Percentiles rank a stretch among this genome's conserved stretches.
Conservation (phyloP, 2,329 filamentous ascomycete genomes). For the Neospermospora avenae region DNA sequence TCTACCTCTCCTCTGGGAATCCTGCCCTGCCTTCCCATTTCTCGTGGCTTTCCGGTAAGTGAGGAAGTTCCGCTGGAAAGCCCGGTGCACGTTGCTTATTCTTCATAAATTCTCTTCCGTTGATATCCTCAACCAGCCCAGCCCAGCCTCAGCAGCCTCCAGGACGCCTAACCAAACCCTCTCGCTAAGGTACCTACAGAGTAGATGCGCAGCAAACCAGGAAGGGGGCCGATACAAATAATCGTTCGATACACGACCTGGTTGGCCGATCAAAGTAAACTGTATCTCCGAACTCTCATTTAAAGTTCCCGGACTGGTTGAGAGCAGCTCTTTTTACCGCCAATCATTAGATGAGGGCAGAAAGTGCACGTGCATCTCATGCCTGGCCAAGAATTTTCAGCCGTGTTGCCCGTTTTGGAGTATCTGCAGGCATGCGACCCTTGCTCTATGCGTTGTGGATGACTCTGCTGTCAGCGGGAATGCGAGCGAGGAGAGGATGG, state of each 20-base stretch:
- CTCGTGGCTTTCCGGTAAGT: not conserved
- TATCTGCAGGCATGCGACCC: not conserved
- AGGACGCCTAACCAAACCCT: too few species aligned
- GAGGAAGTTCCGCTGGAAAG: too few species aligned
- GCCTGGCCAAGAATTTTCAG: not conserved
- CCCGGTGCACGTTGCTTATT: too few species aligned
- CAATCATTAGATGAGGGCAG: not conserved
- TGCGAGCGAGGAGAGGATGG: too few species aligned
- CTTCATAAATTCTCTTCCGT: too few species aligned
- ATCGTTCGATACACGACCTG: not conserved
- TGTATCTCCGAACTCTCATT: not conserved
- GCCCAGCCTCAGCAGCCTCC: too few species aligned
- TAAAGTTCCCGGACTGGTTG: not conserved
- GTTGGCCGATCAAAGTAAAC: not conserved
- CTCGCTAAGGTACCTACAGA: too few species aligned
- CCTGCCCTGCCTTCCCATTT: not conserved
- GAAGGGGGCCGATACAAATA: not conserved
- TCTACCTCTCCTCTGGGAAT: too few species aligned
- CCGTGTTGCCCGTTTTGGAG: constrained; percentile 1
- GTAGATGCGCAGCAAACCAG: too few species aligned
- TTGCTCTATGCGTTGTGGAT: too few species aligned
- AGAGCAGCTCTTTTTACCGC: not conserved
- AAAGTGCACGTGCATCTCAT: not conserved
- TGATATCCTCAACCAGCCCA: too few species aligned
- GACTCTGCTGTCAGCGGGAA: not conserved